Evolutionary conservation across 73 alveolate genomes (phyloP).

Genomic region (Uronychia binucleata): DNA sequence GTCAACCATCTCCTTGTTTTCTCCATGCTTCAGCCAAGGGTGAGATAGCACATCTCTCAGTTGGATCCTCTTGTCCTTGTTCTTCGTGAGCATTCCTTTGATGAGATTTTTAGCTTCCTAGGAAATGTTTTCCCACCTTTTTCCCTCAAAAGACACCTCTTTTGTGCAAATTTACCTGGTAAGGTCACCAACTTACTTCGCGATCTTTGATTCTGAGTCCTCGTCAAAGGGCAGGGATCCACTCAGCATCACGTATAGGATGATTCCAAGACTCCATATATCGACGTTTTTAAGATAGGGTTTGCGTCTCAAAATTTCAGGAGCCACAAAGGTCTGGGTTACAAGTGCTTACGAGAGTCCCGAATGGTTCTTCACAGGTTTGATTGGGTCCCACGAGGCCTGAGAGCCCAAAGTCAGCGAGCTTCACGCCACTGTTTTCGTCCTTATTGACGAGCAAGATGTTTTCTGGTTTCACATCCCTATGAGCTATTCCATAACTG

Average conservation of each 20-base stretch:
- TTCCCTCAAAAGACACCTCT: not conserved
- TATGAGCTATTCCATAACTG: constrained; percentile 77
- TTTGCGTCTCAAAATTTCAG: constrained; percentile 58
- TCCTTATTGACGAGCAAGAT: constrained; percentile 52
- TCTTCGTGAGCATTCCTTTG: not conserved
- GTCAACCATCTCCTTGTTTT: not conserved
- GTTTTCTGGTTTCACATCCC: constrained; percentile 91
- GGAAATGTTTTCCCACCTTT: not conserved
- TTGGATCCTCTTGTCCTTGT: not conserved
- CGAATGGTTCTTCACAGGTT: constrained; percentile 71
- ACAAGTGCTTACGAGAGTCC: constrained; percentile 48
- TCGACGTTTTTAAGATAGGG: constrained; percentile 70
- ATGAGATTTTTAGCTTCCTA: not conserved
- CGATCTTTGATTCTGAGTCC: constrained; percentile 10
- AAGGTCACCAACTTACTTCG: too few species aligned
- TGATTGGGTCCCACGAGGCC: constrained; percentile 71
- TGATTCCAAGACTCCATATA: constrained; percentile 69
- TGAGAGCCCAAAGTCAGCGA: constrained; percentile 76
- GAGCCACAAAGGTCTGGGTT: constrained; percentile 64
- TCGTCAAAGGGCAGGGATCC: constrained; percentile 75
- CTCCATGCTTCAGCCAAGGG: constrained; percentile 1
- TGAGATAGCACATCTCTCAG: not conserved
- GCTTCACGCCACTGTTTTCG: constrained; percentile 60
- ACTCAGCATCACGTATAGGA: constrained; percentile 63
- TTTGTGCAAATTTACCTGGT: not conserved